Evolutionary conservation across 148 eudicot species (phyloP), one percentile per base, ranked within the genome.

Genomic region (Rhododendron ferrugineum): DNA sequence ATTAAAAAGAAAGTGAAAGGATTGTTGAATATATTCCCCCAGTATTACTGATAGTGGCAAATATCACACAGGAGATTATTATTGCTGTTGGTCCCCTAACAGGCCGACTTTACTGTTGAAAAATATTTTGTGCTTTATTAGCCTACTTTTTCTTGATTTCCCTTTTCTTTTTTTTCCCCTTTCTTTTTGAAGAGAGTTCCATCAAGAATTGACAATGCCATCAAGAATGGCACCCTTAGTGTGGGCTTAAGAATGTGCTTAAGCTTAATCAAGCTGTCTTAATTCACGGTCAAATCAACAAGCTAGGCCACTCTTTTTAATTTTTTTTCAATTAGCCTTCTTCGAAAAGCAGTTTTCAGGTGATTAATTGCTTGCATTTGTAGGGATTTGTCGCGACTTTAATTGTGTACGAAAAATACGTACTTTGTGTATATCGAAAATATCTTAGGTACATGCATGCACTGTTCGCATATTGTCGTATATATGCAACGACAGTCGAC

Each of bases 71-170:
- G 49, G 54, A 42, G 80, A 64, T 83, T 78, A 68, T 22, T 23
- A 82, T 52, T 23, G 80, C 70, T 82, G 77, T 72, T 84, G 88
- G 88, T 88, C 88, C 79, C 82, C 70, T 87, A 87, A 83, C 87
- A 30, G 76, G 83, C 83, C 73, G 62, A 74, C 86, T 82, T 47
- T 79, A 81, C 64, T 22, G 77, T 84, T 40, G 14, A 22, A 60
- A 40, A 62, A 49, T 28, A 74, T 16, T 54, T 73, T 9, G 16
- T 74, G 34, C 77, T 84, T 50, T 47, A 50, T 36, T 73, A 18
- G 42, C 30, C 23, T 64, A 83, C 85, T 84, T 52, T 81, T 58
- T 72, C 84, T 82, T 85, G 79, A 15, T 72, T 52, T 15, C 80
- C 36, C 20, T 64, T 85, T 79, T 85, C 44, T 42, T 26, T 46